Evolutionary conservation across 2,329 filamentous ascomycete genomes (phyloP).

Genomic region (Fusarium globosum): DNA sequence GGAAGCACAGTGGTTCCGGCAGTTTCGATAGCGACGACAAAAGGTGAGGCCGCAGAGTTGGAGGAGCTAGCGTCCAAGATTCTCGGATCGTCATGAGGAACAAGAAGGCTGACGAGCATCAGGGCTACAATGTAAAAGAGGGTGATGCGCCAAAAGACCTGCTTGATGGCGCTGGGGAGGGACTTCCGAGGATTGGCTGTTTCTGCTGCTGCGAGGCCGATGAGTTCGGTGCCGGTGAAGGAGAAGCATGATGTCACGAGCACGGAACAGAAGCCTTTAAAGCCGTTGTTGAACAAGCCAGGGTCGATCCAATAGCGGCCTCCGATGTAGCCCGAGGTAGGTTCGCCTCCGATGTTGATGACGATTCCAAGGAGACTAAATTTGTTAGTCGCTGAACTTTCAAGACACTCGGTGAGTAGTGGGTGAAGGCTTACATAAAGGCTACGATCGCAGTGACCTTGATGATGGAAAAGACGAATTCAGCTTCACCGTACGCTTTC

Average conservation of each 20-base stretch:
- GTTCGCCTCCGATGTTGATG: conserved; percentile 83
- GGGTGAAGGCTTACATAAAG: conserved; percentile 75
- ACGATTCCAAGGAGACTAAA: conserved; percentile 82
- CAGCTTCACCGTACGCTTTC: conserved; percentile 89
- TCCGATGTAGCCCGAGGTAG: conserved; percentile 80
- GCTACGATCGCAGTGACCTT: conserved; percentile 89
- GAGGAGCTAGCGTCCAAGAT: conserved; percentile 70
- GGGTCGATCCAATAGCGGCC: conserved; percentile 81
- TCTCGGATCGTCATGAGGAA: conserved; percentile 74
- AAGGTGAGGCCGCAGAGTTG: conserved; percentile 82
- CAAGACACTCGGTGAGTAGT: accelerated
- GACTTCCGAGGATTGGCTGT: conserved; percentile 83
- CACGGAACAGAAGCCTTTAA: conserved; percentile 81
- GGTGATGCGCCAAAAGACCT: conserved; percentile 93
- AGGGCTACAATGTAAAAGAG: conserved; percentile 90
- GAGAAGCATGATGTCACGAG: conserved; percentile 81
- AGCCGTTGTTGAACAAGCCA: conserved; percentile 83
- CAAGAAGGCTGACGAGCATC: conserved; percentile 81
- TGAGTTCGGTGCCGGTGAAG: conserved; percentile 79
- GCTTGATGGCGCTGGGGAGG: conserved; percentile 88
- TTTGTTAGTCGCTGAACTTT: background rate
- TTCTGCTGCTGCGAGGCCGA: conserved; percentile 81
- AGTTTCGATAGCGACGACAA: conserved; percentile 89
- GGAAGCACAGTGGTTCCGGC: conserved; percentile 85
- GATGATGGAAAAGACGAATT: conserved; percentile 87